Evolutionary conservation across 2,329 filamentous ascomycete species (phyloP), one percentile per base, ranked within the genome.

Genomic region (Sporothrix luriei): DNA sequence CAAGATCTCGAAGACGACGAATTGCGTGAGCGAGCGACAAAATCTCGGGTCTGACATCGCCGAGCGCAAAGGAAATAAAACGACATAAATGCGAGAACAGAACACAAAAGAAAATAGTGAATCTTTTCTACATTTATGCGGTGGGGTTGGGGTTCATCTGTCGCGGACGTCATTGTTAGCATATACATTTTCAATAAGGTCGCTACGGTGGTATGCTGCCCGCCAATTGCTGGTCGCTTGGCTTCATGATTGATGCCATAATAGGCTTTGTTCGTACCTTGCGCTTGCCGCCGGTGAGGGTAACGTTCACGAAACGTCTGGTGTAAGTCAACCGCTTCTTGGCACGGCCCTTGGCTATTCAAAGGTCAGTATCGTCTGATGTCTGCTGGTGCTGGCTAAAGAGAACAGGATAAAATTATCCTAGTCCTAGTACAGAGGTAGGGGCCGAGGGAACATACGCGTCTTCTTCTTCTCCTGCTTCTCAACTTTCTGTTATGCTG

Each of bases 291-390:
- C 94, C 73, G 43, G 75, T 97, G 85, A 97, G 88, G 80, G 92
- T 95, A 81, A 98, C 93, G 85, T 98, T 97, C 78, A 98, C 94
- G 87, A 98, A 98, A 80, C 94, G 94, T 83, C 94, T 91, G 79
- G 93, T 97, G 89, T 97, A 97, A 82, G 89, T 90, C 82, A 97
- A 89, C 80, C 94, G 90, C 93, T 97, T 97, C 86, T 95, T 93
- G 78, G 94, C 94, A 80, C 94, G 93, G 81, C 94, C 94, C 90
- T 97, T 97, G 81, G 94, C 70, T 71, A 19, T 33, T 62, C 11
- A 51, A 59, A 49, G 11, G 65, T 64, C n/a, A 66, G 69, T 21
- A 69, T 66, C 24, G 52, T 62, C 24, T 61, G 43, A 2, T 51
- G 11, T 49, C 4, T 38, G 3, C 19, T 7, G 38, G 2, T 3